These are phyloP conservation scores for Ophiosphaerella herpotricha DNA, from an alignment of 2,329 filamentous ascomycete genomes.

Conservation along the genomic window DNA sequence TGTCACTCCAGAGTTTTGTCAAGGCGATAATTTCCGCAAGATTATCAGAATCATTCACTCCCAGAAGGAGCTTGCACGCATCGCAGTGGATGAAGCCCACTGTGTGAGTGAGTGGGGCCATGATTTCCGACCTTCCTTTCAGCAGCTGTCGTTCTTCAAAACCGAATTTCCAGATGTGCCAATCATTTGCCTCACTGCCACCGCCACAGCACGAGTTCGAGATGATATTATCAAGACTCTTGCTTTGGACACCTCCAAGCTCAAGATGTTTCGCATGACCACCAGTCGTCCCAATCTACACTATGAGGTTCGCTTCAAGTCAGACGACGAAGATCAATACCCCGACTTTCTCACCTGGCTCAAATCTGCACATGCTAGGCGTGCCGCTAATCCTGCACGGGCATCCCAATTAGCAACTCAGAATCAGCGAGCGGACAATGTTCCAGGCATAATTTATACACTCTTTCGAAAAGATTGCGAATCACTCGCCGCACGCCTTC, in stretches of 20 bases:
- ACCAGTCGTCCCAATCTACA: slow-evolving; percentile 85
- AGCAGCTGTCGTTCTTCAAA: slow-evolving; percentile 84
- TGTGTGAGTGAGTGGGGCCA: slow-evolving; percentile 99
- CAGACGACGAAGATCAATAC: slow-evolving; percentile 74
- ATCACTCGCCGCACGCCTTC: slow-evolving; percentile 67
- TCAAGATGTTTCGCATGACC: slow-evolving; percentile 80
- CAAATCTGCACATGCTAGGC: slow-evolving; percentile 70
- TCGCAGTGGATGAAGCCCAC: slow-evolving; percentile 93
- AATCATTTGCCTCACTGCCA: slow-evolving; percentile 91
- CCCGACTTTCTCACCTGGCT: slow-evolving; percentile 79
- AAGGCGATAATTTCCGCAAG: slow-evolving; percentile 75
- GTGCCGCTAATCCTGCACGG: slow-evolving; percentile 61
- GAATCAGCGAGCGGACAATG: slow-evolving; percentile 61
- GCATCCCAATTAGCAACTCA: slow-evolving; percentile 61
- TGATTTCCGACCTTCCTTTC: slow-evolving; percentile 93
- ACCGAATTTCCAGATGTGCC: slow-evolving; percentile 81
- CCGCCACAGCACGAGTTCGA: slow-evolving; percentile 79
- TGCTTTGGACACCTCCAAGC: slow-evolving; percentile 64
- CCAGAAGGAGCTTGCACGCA: slow-evolving; percentile 82
- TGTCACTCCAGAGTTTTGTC: slow-evolving; percentile 89
- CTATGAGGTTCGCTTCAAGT: slow-evolving; percentile 84
- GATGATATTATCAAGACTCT: slow-evolving; percentile 81
- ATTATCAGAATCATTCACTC: slow-evolving; percentile 73
- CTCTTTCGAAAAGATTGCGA: slow-evolving; percentile 77
- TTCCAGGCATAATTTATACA: slow-evolving; percentile 81